Base-by-base conservation (phyloP, 192 early-diverging fungal species). In the Rhizophagus sp. region DNA sequence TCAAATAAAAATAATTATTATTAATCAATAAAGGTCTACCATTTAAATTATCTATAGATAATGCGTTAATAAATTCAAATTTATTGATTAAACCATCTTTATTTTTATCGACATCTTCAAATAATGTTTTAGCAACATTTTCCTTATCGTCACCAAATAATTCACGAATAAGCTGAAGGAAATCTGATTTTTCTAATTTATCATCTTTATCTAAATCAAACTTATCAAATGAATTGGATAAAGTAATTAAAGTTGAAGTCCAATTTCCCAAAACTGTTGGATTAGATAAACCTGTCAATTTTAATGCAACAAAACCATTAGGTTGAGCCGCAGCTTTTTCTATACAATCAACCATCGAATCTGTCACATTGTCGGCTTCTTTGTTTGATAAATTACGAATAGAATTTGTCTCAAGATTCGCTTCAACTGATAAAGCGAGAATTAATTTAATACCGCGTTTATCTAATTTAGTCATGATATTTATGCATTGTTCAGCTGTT, bases 351-450 rank as follows among this genome's bases (percentile, higher is more conserved):
- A 89, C 88, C 82, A 92, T 93, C 86, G 90, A 85, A 39, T 87
- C 84, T 11, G 90, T 88, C 76, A 95, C 88, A 19, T 90, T 84
- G 63, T 92, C 92, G 44, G 95, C 93, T 71, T 87, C 86, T 73
- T 86, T 82, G 83, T 94, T 92, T 44, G 10, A 44, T 10, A 10
- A 10, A 44, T 44, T 9, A 36, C 36, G 36, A 36, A 36, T 36
- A 10, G 41, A 44, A 9, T 7, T 44, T 44, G 7, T 10, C 7
- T 44, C 41, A 10, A 8, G 87, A 65, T 79, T 81, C 30, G 95
- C 93, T 84, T 98, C 97, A 25, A 96, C 89, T 11, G 94, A 94
- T 13, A 95, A 85, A 84, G 96, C 95, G 33, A 98, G 89, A 78
- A 97, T 97, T 49, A 91, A 90, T n/a, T 94, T 93, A 81, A 98